A percentile compares a stretch with the other conserved stretches of the same genome.
Evolutionary conservation across 306 rosid genomes (phyloP).

Genomic region (Quercus dentata): DNA sequence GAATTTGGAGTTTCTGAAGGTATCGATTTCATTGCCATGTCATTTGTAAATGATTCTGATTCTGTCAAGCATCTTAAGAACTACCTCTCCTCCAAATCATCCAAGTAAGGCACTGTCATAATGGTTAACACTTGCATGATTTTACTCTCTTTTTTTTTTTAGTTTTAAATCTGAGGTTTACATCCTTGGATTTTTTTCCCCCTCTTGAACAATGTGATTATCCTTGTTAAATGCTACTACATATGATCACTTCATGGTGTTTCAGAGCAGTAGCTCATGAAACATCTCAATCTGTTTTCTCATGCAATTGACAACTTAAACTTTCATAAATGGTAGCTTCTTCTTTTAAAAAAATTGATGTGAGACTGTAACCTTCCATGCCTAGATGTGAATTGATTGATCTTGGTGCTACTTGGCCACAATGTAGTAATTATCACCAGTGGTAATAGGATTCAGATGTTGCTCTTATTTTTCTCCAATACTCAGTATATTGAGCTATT

Average conservation of each 20-base stretch:
- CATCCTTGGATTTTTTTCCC: background rate
- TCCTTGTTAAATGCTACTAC: background rate
- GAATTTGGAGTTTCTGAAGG: constrained; percentile 77
- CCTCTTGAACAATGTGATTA: constrained; percentile 4
- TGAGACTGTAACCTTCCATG: background rate
- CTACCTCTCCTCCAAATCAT: constrained; percentile 60
- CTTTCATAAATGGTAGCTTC: background rate
- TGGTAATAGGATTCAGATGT: background rate
- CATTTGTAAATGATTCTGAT: constrained; percentile 67
- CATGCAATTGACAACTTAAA: background rate
- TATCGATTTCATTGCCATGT: constrained; percentile 74
- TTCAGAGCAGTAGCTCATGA: background rate
- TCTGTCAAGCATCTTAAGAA: constrained; percentile 61
- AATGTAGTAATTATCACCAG: background rate
- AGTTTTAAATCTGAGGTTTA: background rate
- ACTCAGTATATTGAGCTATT: background rate
- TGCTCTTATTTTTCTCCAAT: background rate
- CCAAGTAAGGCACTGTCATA: constrained; percentile 46
- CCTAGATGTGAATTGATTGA: background rate
- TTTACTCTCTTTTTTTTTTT: background rate
- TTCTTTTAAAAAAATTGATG: background rate
- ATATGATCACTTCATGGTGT: background rate
- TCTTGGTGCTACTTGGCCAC: background rate
- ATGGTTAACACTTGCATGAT: background rate
- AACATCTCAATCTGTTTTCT: background rate